These are phyloP conservation scores for Rubus parviflorus DNA, from an alignment of 306 rosid genomes.

Conservation along the genomic window DNA sequence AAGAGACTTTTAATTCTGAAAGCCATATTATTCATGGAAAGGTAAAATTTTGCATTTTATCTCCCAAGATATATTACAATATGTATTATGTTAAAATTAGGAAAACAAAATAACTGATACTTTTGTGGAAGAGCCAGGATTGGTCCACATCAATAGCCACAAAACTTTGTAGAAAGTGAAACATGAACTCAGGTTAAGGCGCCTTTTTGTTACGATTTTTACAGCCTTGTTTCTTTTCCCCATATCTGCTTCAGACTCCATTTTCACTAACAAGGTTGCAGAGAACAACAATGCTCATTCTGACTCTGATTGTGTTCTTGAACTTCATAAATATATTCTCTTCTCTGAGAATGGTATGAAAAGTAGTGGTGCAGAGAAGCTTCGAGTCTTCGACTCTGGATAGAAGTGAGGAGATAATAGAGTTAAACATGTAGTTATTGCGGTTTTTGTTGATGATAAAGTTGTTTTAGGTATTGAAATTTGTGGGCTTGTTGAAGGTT, in stretches of 20 bases:
- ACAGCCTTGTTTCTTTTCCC: neutral
- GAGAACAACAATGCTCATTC: neutral
- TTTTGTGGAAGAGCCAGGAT: neutral
- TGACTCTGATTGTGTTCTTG: neutral
- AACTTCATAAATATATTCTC: neutral
- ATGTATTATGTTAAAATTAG: neutral
- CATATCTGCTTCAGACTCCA: neutral
- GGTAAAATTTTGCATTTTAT: neutral
- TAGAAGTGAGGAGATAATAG: too few relatives aligned
- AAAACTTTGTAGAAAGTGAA: neutral
- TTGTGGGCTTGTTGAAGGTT: neutral
- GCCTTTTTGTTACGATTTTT: neutral
- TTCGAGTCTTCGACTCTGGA: too few relatives aligned
- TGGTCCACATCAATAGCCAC: neutral
- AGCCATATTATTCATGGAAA: neutral
- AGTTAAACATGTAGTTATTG: too few relatives aligned
- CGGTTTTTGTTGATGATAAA: too few relatives aligned
- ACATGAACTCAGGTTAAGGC: neutral
- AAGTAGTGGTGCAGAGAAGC: neutral
- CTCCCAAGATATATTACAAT: neutral
- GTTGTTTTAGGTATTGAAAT: neutral
- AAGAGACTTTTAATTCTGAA: too few relatives aligned
- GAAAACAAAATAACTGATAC: neutral
- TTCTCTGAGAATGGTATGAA: neutral
- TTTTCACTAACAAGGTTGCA: neutral